Base-by-base conservation (phyloP, 495 filamentous ascomycete species). In the Platismatia glauca region DNA sequence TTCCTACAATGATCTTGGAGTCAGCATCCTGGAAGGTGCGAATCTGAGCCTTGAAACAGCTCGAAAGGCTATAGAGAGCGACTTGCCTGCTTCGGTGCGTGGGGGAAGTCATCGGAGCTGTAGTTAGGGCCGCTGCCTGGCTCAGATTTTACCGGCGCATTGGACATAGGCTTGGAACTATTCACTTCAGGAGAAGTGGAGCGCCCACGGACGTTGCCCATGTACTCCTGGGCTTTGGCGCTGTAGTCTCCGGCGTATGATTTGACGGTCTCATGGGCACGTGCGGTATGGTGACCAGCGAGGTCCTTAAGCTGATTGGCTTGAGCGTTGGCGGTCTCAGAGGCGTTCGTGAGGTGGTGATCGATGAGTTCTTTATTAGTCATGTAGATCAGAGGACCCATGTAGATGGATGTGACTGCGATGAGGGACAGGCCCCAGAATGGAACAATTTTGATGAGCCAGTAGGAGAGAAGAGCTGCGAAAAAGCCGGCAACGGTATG, bases 331-430 rank as follows among this genome's bases (percentile, higher is more conserved):
- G 94, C 75, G 57, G 93, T 73, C n/a, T 89, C 77, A 68, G 84
- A 78, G 52, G 80, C 82, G 65, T 89, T 82, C 69, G 81, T 75
- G 61, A 99, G 76, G 68, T 97, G 89, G 63, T 82, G 77, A 73
- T 99, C 94, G 70, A 99, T 96, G 65, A 93, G 72, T 74, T 96
- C 91, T 73, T 89, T 86, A 85, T 99, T 97, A 76, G 83, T 85
- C 69, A 89, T 86, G 79, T 97, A 97, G 75, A 95, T 73, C 60
- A 97, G 82, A 43, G 94, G 94, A n/a, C 77, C 86, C 66, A 96
- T 79, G 81, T 96, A 99, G 69, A 85, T 74, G 65, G 87, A 77
- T 48, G 86, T 85, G 55, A 88, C 87, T 62, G 80, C 82, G 66
- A 97, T 81, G 62, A 97, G 78, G 56, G 89, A 78, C 69, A 99